These are phyloP conservation scores for Beauveria sp. DNA, from an alignment of 2,329 filamentous ascomycete species.

Conservation along the genomic window DNA sequence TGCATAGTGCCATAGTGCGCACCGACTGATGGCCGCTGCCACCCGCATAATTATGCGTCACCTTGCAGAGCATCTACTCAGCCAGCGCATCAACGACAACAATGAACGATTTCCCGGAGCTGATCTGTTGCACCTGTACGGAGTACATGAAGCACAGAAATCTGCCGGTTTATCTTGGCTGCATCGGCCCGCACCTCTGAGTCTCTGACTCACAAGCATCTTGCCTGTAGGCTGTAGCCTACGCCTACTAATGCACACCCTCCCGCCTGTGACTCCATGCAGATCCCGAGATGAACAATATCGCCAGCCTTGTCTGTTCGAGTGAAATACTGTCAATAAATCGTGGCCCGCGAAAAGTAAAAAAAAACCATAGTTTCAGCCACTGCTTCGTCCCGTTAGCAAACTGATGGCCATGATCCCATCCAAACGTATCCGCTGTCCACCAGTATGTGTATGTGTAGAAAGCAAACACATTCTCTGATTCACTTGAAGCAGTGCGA, in stretches of 20 bases:
- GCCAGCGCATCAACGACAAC: neutral
- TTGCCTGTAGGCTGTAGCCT: too few species aligned
- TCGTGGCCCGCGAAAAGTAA: too few species aligned
- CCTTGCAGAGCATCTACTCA: neutral
- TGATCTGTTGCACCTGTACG: too few species aligned
- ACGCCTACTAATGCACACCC: neutral
- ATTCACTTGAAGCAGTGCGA: neutral
- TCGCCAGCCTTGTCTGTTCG: too few species aligned
- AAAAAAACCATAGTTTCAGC: neutral
- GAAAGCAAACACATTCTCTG: neutral
- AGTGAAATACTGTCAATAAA: too few species aligned
- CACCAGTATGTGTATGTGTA: neutral
- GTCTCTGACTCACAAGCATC: neutral
- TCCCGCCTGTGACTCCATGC: neutral
- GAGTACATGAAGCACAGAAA: too few species aligned
- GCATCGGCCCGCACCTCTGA: neutral
- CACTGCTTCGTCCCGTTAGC: neutral
- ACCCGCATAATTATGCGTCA: neutral
- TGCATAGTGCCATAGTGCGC: too few species aligned
- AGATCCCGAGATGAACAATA: too few species aligned
- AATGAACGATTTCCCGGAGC: neutral
- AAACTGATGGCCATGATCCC: neutral
- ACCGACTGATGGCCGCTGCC: too few species aligned
- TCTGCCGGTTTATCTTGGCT: neutral
- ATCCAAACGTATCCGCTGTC: neutral